These are phyloP conservation scores for Triticum monococcum DNA, from an alignment of 176 grass and related monocot species.

Conservation along the genomic window DNA sequence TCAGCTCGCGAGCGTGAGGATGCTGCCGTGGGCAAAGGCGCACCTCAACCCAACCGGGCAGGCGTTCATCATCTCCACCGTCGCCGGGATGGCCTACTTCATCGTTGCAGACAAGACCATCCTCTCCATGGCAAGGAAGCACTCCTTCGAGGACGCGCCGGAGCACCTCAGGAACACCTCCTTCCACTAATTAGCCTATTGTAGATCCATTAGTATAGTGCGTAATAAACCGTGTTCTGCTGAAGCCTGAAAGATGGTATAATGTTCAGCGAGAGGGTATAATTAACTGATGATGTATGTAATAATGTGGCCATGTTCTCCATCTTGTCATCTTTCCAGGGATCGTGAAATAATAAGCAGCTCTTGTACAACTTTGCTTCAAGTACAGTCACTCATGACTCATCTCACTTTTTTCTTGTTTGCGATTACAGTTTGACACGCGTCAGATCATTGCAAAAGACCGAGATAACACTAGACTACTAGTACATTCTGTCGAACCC, in stretches of 20 bases:
- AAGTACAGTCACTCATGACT: too few species aligned
- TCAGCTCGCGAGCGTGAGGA: slow-evolving; percentile 67
- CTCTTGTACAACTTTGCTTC: background rate
- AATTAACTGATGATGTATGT: background rate
- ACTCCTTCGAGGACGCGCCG: slow-evolving; percentile 44
- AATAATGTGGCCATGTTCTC: background rate
- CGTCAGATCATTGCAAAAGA: too few species aligned
- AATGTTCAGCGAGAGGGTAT: background rate
- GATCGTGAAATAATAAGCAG: too few species aligned
- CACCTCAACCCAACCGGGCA: slow-evolving; percentile 72
- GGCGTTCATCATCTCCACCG: slow-evolving; percentile 70
- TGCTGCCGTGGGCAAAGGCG: slow-evolving; percentile 63
- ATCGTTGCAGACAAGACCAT: slow-evolving; percentile 70
- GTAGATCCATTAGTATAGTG: background rate
- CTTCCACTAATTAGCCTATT: background rate
- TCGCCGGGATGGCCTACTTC: slow-evolving; percentile 68
- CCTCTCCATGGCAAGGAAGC: slow-evolving; percentile 54
- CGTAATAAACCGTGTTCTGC: background rate
- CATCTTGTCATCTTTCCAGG: background rate
- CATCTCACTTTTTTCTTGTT: too few species aligned
- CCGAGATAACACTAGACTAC: too few species aligned
- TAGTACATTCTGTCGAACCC: too few species aligned
- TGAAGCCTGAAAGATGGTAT: too few species aligned
- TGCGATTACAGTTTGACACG: too few species aligned
- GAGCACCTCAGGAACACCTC: slow-evolving; percentile 44